Base-by-base conservation (phyloP, 805 yeast genomes). In the Candida boleticola region DNA sequence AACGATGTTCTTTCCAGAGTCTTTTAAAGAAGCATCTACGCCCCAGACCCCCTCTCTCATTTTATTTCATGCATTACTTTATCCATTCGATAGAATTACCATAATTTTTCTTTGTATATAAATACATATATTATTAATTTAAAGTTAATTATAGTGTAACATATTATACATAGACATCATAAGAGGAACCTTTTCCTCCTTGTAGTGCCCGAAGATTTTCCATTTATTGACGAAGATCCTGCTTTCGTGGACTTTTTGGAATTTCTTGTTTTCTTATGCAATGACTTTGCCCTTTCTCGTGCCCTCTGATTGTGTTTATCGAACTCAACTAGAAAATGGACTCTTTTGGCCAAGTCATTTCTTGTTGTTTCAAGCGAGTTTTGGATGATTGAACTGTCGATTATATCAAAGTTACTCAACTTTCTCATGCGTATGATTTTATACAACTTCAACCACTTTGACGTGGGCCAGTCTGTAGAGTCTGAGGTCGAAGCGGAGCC, bases 1-100 rank as follows among this genome's bases (percentile, higher is more conserved):
- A 56, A 66, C 49, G 57, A 59, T n/a, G 82, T 82, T 21, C 66
- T 83, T 43, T 72, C 75, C 13, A 76, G 68, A 43, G 72, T 82
- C 4, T 76, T 82, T 48, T 82, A 52, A 48, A n/a, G n/a, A n/a
- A n/a, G n/a, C n/a, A n/a, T n/a, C 31, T 13, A n/a, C 10, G 21
- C 37, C 16, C n/a, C n/a, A n/a, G n/a, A n/a, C n/a, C n/a, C n/a
- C n/a, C n/a, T n/a, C n/a, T n/a, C n/a, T n/a, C n/a, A n/a, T n/a
- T n/a, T n/a, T n/a, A n/a, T n/a, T n/a, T n/a, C n/a, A n/a, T n/a
- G n/a, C n/a, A n/a, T n/a, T n/a, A n/a, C n/a, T n/a, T n/a, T n/a
- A n/a, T n/a, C n/a, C n/a, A n/a, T n/a, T n/a, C n/a, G n/a, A n/a
- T n/a, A n/a, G n/a, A n/a, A n/a, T n/a, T n/a, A n/a, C n/a, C n/a